Base-by-base conservation (phyloP, 2,329 filamentous ascomycete genomes). In the Colletotrichum spinosum region DNA sequence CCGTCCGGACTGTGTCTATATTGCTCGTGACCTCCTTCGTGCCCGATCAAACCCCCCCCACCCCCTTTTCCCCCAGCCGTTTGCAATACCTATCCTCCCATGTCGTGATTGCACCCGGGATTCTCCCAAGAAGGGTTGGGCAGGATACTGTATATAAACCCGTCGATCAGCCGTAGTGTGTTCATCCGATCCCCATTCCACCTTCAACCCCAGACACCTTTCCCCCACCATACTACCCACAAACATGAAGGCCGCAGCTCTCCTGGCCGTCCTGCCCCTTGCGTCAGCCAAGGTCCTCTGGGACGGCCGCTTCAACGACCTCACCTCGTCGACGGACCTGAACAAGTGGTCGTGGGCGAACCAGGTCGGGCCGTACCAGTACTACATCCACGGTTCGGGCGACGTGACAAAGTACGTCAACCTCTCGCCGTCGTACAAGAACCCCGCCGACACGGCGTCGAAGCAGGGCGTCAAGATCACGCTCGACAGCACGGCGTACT, bases 301-400 rank as follows among this genome's bases (percentile, higher is more conserved):
- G 88, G 88, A 90, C 74, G 88, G 88, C 38, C 85, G 88, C 58
- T 88, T 90, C 80, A 90, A 90, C 74, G 83, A 87, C 63, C 78
- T 88, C 68, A 77, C 78, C n/a, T 80, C 83, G 10, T 81, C 81
- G 37, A 70, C 80, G 2, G 87, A 90, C 73, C 80, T 90, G 34
- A 79, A 82, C 70, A 82, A 83, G 42, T 90, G 89, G 89, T 88
- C 85, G 2, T 92, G 87, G 86, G 82, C 82, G 12, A 90, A 88
- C 75, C 86, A 90, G 77, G 86, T 90, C 71, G 88, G 88, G 11
- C 85, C 88, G 0, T 93, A 90, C 77, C 90, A 92, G 76, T 92
- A 90, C 81, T 92, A 92, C 79, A 92, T 92, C 74, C 90, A 93
- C 78, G 91, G 90, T 41, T 78, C 80, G 6, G 84, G 81, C 8